phyloP scores from a whole-genome alignment of 495 filamentous ascomycete genomes.

The Podospora pseudoanserina region DNA sequence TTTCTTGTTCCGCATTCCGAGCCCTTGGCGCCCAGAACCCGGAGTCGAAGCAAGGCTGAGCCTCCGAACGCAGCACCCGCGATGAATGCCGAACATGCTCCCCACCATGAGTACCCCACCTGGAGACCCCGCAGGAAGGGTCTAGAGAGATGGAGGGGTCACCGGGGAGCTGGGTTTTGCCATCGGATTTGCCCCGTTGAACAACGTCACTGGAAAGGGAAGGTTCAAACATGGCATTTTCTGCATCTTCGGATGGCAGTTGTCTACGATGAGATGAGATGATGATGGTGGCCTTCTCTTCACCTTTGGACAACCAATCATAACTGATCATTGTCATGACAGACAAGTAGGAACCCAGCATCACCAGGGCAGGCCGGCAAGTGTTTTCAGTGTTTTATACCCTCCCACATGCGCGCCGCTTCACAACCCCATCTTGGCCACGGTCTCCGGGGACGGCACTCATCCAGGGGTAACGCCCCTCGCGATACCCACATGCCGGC shows the following conservation, averaged over 20 bases:
- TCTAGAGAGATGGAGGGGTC: background rate
- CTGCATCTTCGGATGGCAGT: background rate
- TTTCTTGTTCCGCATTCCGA: background rate
- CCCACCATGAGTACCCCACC: background rate
- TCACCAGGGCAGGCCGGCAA: background rate
- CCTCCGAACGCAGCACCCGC: background rate
- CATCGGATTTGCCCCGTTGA: background rate
- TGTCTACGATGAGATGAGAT: background rate
- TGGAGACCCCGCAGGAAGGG: background rate
- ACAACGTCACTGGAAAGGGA: background rate
- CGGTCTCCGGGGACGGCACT: background rate
- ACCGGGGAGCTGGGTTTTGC: background rate
- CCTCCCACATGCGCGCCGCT: background rate
- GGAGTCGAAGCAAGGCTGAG: background rate
- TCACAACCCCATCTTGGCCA: background rate
- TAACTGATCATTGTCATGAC: background rate
- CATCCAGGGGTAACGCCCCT: background rate
- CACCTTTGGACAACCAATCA: no score
- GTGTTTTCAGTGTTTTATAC: background rate
- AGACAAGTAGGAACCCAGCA: background rate
- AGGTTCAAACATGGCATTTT: background rate
- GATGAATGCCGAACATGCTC: background rate
- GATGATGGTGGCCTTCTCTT: background rate
- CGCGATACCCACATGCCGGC: background rate
- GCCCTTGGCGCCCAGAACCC: background rate